Evolutionary conservation across 2,329 filamentous ascomycete genomes (phyloP).

Genomic region (Penicillium sp.): DNA sequence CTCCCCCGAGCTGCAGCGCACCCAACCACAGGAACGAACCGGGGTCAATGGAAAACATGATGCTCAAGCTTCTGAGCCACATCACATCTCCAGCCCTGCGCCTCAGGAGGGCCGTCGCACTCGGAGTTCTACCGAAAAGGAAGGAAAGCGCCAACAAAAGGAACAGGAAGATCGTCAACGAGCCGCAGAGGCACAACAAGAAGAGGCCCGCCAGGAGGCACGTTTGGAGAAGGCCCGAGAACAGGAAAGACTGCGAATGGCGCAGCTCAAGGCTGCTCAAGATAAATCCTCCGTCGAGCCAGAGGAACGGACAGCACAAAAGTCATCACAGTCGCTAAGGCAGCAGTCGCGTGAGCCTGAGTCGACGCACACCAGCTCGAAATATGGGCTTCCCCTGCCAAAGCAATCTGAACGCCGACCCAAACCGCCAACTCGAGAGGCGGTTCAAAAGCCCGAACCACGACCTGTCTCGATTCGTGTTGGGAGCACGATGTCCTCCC

Average conservation of each 20-base stretch:
- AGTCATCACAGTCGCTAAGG: conserved; percentile 31
- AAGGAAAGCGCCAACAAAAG: conserved; percentile 44
- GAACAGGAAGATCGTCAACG: conserved; percentile 38
- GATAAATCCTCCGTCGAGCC: conserved; percentile 38
- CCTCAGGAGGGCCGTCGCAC: conserved; percentile 53
- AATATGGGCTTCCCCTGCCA: conserved; percentile 29
- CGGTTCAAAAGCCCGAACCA: conserved; percentile 49
- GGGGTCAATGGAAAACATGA: conserved; percentile 22
- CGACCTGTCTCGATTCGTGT: conserved; percentile 55
- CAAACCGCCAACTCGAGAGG: conserved; percentile 48
- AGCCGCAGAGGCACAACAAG: conserved; percentile 41
- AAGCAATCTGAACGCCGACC: conserved; percentile 48
- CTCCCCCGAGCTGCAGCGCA: conserved; percentile 43
- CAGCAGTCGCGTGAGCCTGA: conserved; percentile 39
- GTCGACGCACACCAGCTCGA: conserved; percentile 32
- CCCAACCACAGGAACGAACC: conserved; percentile 34
- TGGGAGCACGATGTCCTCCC: conserved; percentile 49
- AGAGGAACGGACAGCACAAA: conserved; percentile 34
- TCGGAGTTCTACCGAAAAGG: conserved; percentile 63
- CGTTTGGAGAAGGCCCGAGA: conserved; percentile 33
- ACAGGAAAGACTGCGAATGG: conserved; percentile 39
- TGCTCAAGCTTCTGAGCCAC: conserved; percentile 23
- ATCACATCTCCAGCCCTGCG: conserved; percentile 35
- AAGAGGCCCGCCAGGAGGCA: conserved; percentile 25
- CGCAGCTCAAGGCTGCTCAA: conserved; percentile 37